Evolutionary conservation across 73 alveolate species (phyloP).

Genomic region (Blepharisma japonicum): DNA sequence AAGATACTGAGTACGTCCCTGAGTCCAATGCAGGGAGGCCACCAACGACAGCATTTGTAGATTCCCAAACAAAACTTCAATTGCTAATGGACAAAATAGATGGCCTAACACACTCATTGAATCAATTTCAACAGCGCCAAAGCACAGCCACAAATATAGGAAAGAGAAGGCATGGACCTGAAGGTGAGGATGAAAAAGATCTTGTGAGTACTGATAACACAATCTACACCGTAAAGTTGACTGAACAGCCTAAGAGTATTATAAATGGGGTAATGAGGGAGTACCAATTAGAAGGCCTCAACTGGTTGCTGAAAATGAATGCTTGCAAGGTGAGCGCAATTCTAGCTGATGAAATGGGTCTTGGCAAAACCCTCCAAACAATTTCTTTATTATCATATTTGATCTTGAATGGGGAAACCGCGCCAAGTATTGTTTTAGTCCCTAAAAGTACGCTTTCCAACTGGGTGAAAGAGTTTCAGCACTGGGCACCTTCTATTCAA

Average conservation of each 20-base stretch:
- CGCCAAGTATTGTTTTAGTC: slow-evolving; percentile 78
- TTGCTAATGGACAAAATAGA: slow-evolving; percentile 10
- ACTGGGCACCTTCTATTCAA: slow-evolving; percentile 85
- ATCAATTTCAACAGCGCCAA: neutral
- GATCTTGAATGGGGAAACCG: slow-evolving; percentile 48
- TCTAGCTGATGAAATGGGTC: slow-evolving; percentile 99
- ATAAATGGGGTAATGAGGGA: slow-evolving; percentile 77
- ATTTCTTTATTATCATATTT: slow-evolving; percentile 84
- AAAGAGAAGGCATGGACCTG: neutral
- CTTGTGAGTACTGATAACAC: neutral
- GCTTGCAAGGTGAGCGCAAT: slow-evolving; percentile 89
- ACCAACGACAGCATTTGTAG: neutral
- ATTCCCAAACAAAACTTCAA: neutral
- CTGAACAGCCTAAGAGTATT: slow-evolving; percentile 73
- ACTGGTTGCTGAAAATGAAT: slow-evolving; percentile 85
- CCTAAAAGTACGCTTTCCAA: slow-evolving; percentile 92
- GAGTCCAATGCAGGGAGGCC: neutral
- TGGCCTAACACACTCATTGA: slow-evolving; percentile 1
- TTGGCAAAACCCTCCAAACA: slow-evolving; percentile 95
- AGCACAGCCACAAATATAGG: neutral
- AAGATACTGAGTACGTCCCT: slow-evolving; percentile 1
- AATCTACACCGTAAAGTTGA: slow-evolving; percentile 48
- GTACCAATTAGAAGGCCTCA: slow-evolving; percentile 90
- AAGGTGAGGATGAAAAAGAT: neutral
- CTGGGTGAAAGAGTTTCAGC: slow-evolving; percentile 91